Evolutionary conservation across 2,329 filamentous ascomycete genomes (phyloP), one percentile per base, ranked within the genome.

Genomic region (Thermoascus crustaceus): DNA sequence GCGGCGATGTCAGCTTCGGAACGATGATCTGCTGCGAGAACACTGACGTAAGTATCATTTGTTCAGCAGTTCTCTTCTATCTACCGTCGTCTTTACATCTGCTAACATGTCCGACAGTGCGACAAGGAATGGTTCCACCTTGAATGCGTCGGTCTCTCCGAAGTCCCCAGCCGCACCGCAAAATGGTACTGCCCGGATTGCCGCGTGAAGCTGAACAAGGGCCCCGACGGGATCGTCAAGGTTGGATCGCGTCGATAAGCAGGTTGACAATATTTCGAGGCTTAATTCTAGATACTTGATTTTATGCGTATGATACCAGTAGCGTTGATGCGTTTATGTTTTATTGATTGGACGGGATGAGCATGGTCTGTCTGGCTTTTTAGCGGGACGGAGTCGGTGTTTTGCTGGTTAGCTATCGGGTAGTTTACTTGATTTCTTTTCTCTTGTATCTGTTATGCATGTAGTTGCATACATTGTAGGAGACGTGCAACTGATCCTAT

Each of bases 171-270:
- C n/a, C 67, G 75, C 16, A 69, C 75, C 8, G 67, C 71, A 7
- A 79, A 78, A 54, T 81, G 77, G 77, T 81, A 76, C 48, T 81
- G 77, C 56, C 75, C 75, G 1, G 72, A 77, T 25, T 80, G 77
- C 48, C 58, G 70, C 29, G 66, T 70, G 48, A 72, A 67, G 48
- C 54, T 64, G 25, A 57, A 61, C 37, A 67, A 63, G 42, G 60
- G 60, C 9, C 48, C 47, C 6, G 59, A 64, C 41, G 62, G 62
- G 3, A 64, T 64, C 22, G 55, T 63, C 20, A 58, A 53, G 34
- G 54, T 47, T 16, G 52, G 50, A 19, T 49, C 51, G 29, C 58
- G 62, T 30, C 57, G 60, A 25, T 30, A 20, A 29, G 10, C 6
- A 6, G 26, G 1, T n/a, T n/a, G n/a, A n/a, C n/a, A n/a, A n/a